Conservation (phyloP, 805 yeast species). For the Diddensiella caesifluorescens region DNA sequence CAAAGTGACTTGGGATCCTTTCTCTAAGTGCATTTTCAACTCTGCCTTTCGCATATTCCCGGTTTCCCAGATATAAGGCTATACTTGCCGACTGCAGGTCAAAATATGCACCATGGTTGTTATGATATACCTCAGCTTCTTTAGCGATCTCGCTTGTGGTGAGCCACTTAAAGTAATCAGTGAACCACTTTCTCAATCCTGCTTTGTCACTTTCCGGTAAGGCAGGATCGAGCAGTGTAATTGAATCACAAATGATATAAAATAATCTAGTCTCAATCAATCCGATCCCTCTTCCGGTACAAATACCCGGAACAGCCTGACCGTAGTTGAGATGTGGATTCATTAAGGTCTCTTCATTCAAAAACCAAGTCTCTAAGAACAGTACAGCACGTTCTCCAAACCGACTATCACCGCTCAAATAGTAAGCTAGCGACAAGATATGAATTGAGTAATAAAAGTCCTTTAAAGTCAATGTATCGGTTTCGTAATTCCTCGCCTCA, state of each 20-base stretch:
- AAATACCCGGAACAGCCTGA: conserved; percentile 6
- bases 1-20: conserved; percentile 1
- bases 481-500: conserved; percentile 1
- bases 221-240: neutral
- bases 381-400: neutral
- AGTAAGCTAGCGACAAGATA: conserved; percentile 3
- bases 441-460: conserved; percentile 4
- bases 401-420: neutral
- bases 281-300: conserved; percentile 8
- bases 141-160: conserved; percentile 1
- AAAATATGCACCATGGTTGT: conserved; percentile 4
- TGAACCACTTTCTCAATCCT: conserved; percentile 2
- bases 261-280: conserved; percentile 3
- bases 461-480: neutral
- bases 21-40: neutral
- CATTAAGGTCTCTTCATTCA: conserved; percentile 3
- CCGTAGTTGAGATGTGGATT: conserved; percentile 9
- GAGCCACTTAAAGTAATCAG: conserved; percentile 3
- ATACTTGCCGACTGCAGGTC: neutral
- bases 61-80: neutral
- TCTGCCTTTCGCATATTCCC: neutral
- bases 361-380: conserved; percentile 5
- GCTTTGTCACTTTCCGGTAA: neutral
- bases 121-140: conserved; percentile 1
- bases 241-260: conserved; percentile 2